Conservation (phyloP, 768 basidiomycete species). For the Termitomyces sp. region DNA sequence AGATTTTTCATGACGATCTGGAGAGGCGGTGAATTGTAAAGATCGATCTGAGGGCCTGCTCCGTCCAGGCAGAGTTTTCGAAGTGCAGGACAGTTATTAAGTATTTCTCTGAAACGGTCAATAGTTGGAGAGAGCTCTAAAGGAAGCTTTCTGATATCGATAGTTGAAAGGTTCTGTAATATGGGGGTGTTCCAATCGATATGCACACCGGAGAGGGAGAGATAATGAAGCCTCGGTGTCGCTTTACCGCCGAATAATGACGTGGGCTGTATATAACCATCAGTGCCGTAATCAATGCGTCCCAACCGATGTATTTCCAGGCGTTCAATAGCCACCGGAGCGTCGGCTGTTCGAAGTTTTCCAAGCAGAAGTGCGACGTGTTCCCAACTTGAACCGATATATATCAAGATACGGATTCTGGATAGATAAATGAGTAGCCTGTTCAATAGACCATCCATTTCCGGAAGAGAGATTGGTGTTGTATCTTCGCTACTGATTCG, state of each 20-base stretch:
- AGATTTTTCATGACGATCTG: slow-evolving; percentile 47
- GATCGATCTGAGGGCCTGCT: slow-evolving; percentile 45
- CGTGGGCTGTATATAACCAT: slow-evolving; percentile 25
- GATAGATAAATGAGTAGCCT: slow-evolving; percentile 44
- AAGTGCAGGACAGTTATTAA: slow-evolving; percentile 42
- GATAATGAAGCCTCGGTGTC: slow-evolving; percentile 39
- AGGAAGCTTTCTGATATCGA: slow-evolving; percentile 62
- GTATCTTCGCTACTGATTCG: slow-evolving; percentile 43
- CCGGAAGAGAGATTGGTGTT: slow-evolving; percentile 30
- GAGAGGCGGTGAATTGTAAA: slow-evolving; percentile 12
- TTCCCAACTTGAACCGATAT: slow-evolving; percentile 53
- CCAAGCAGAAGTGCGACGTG: slow-evolving; percentile 46
- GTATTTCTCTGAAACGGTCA: slow-evolving; percentile 45
- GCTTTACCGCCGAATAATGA: slow-evolving; percentile 46
- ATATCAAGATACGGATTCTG: slow-evolving; percentile 54
- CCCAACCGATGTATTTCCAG: slow-evolving; percentile 62
- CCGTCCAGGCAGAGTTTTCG: slow-evolving; percentile 55
- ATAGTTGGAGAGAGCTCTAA: slow-evolving; percentile 45
- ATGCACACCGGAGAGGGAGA: slow-evolving; percentile 55
- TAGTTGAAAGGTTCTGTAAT: slow-evolving; percentile 49
- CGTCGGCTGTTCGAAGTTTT: slow-evolving; percentile 32
- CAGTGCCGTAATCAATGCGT: slow-evolving; percentile 34
- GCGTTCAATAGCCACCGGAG: slow-evolving; percentile 45
- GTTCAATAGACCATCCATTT: slow-evolving; percentile 45
- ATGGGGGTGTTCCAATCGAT: slow-evolving; percentile 51